Base-by-base conservation (phyloP, 805 yeast species). In the Wickerhamiella azyma region DNA sequence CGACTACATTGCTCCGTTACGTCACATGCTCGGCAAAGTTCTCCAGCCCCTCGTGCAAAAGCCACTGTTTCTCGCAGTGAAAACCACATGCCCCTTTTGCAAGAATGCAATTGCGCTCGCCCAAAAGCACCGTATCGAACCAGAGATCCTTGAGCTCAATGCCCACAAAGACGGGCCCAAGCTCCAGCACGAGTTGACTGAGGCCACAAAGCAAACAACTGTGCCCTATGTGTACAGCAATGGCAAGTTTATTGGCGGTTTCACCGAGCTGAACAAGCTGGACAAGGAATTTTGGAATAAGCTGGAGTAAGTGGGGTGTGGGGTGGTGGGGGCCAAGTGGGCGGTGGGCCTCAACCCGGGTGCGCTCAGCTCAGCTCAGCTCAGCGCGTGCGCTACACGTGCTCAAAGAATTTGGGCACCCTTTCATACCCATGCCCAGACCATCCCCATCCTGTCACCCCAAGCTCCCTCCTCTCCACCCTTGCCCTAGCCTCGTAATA, bases 191-290 rank as follows among this genome's bases (percentile, higher is more conserved):
- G 76, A 75, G 10, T 77, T 80, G 55, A 70, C 77, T 3, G 67
- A 70, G 40, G 59, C 77, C 19, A 66, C 79, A 5, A 79, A 79
- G 8, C 69, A 75, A 53, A 76, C 72, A 52, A 77, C 85, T 74
- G 85, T 80, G 24, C 86, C 86, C 14, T 74, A 81, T 13, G 69
- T 79, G 9, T 80, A 76, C 60, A 70, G 76, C 59, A 68, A 74
- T 41, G 80, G 81, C 19, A 61, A 72, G 52, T 68, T 63, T 50
- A 73, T 77, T 55, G 85, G 84, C 32, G 60, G 60, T 2, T 55
- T 21, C 48, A 38, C 56, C 16, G 58, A 57, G n/a, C 50, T 57
- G 30, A 16, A 44, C 24, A 41, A 49, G 43, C 47, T 51, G 43
- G 50, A 50, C 10, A 45, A 38, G 3, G 30, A 41, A 10, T 56